Conservation (phyloP, 371 early-diverging fungal species). For the Mortierella sp. region DNA sequence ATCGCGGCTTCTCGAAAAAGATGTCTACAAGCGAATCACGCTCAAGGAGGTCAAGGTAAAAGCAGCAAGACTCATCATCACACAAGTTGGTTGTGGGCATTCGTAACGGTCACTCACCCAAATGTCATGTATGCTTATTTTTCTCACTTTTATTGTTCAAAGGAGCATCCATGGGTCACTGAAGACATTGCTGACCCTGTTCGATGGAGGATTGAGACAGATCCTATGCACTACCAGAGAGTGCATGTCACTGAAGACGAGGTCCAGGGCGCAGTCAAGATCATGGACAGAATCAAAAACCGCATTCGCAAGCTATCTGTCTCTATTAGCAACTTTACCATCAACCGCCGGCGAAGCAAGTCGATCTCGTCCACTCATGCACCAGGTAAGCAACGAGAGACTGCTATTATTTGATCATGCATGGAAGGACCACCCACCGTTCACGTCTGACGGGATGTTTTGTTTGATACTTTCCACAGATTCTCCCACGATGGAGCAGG, state of each 20-base stretch:
- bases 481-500: slow-evolving; percentile 37
- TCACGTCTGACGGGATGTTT: neutral
- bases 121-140: neutral
- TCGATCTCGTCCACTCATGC: slow-evolving; percentile 34
- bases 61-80: neutral
- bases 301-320: slow-evolving; percentile 73
- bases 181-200: slow-evolving; percentile 76
- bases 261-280: slow-evolving; percentile 71
- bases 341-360: slow-evolving; percentile 51
- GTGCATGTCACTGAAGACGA: slow-evolving; percentile 80
- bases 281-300: slow-evolving; percentile 61
- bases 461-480: neutral
- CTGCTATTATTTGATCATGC: no score
- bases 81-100: neutral
- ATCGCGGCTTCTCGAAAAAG: slow-evolving; percentile 82
- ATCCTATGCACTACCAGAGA: slow-evolving; percentile 67
- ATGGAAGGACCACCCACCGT: no score
- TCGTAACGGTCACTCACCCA: neutral
- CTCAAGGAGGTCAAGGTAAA: slow-evolving; percentile 87
- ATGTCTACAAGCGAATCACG: slow-evolving; percentile 86
- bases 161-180: slow-evolving; percentile 91
- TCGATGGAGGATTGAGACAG: slow-evolving; percentile 75
- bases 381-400: slow-evolving; percentile 22
- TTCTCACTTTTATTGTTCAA: neutral
- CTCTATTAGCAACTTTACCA: slow-evolving; percentile 63